Evolutionary conservation across 2,329 filamentous ascomycete species (phyloP).

Genomic region (Colletotrichum australisinense): DNA sequence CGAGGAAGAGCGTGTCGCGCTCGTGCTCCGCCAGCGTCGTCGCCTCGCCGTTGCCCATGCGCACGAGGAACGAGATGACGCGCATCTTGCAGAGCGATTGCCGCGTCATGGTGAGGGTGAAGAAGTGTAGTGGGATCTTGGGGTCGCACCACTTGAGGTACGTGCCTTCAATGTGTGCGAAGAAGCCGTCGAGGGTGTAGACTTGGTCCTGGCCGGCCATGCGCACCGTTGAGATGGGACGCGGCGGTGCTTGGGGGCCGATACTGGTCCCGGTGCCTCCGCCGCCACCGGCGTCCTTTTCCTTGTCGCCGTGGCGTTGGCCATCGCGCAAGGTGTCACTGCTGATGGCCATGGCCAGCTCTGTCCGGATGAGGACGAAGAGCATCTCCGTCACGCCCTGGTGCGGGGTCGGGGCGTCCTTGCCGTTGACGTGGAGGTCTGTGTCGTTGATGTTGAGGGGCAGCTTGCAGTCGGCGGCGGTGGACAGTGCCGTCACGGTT

Average conservation of each 20-base stretch:
- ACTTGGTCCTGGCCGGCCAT: constrained; percentile 62
- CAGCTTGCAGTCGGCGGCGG: constrained; percentile 64
- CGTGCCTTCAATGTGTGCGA: constrained; percentile 64
- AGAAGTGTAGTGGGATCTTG: constrained; percentile 69
- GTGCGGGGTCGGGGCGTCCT: constrained; percentile 61
- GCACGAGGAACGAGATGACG: constrained; percentile 64
- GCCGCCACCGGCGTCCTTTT: constrained; percentile 33
- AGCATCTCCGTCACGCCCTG: constrained; percentile 69
- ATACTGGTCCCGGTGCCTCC: constrained; percentile 32
- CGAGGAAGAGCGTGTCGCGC: constrained; percentile 63
- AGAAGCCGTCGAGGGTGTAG: constrained; percentile 64
- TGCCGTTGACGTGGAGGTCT: constrained; percentile 68
- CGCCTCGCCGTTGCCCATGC: constrained; percentile 54
- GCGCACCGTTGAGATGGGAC: constrained; percentile 51
- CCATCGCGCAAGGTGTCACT: constrained; percentile 55
- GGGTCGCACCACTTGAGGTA: constrained; percentile 68
- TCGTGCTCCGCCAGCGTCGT: constrained; percentile 56
- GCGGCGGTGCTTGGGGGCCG: constrained; percentile 39
- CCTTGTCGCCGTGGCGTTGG: constrained; percentile 42
- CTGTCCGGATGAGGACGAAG: constrained; percentile 67
- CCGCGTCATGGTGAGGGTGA: constrained; percentile 68
- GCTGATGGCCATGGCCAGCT: constrained; percentile 66
- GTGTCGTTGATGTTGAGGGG: constrained; percentile 73
- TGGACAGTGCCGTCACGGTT: constrained; percentile 66
- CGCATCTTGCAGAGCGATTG: constrained; percentile 68